Evolutionary conservation across 1,284 basidiomycete genomes (phyloP).

Genomic region (Irpex sp.): DNA sequence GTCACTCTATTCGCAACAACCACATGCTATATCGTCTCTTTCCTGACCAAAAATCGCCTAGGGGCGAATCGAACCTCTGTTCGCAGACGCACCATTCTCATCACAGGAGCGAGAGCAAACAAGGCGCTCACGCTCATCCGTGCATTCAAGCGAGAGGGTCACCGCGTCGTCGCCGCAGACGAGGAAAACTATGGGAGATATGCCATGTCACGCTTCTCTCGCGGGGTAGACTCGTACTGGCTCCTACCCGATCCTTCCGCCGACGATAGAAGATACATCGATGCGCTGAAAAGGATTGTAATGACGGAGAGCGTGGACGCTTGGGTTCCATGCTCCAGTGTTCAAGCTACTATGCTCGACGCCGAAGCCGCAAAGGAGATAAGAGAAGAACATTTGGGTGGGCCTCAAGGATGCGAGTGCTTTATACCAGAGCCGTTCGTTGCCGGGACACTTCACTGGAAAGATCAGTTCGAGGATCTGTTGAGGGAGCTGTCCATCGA

Average conservation of each 20-base stretch:
- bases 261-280: conserved; percentile 9
- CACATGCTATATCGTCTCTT: neutral
- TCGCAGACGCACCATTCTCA: conserved; percentile 10
- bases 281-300: conserved; percentile 12
- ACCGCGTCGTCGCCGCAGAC: conserved; percentile 16
- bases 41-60: conserved; percentile 1
- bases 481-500: conserved; percentile 12
- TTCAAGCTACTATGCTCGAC: conserved; percentile 16
- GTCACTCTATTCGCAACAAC: conserved; percentile 5
- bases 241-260: conserved; percentile 9
- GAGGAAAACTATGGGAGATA: conserved; percentile 14
- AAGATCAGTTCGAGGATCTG: conserved; percentile 15
- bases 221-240: conserved; percentile 13
- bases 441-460: conserved; percentile 15
- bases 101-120: conserved; percentile 17
- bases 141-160: conserved; percentile 16
- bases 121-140: conserved; percentile 16
- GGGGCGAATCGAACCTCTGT: neutral
- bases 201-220: conserved; percentile 16
- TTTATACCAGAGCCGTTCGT: conserved; percentile 17
- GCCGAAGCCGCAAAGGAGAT: conserved; percentile 14
- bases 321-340: conserved; percentile 19
- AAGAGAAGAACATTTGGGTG: neutral
- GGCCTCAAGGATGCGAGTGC: conserved; percentile 9
- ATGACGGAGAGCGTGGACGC: conserved; percentile 9